Conservation (phyloP, 176 grass and related monocot species). For the Tillandsia fasciculata region DNA sequence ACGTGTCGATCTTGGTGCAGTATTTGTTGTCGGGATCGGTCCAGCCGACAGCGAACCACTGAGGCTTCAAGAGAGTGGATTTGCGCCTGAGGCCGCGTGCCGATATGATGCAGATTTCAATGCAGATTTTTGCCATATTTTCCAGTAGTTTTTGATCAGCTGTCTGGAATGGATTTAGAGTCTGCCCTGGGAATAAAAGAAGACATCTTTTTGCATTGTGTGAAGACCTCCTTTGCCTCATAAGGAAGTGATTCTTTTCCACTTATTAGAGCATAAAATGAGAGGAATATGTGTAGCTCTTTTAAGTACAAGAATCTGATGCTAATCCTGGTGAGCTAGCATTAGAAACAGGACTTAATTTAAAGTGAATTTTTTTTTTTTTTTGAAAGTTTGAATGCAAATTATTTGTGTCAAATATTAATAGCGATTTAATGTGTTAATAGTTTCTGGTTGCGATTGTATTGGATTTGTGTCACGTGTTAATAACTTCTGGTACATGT, state of each 20-base stretch:
- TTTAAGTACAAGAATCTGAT: background rate
- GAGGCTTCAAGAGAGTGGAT: conserved; percentile 42
- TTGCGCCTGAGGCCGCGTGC: conserved; percentile 39
- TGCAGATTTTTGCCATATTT: conserved; percentile 35
- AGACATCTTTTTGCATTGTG: background rate
- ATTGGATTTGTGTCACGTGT: no score
- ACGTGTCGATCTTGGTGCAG: conserved; percentile 73
- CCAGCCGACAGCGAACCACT: conserved; percentile 65
- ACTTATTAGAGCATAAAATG: background rate
- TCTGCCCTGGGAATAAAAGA: conserved; percentile 5
- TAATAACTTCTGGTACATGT: no score
- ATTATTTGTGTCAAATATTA: no score
- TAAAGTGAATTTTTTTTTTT: no score
- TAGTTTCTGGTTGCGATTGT: no score
- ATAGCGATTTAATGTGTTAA: no score
- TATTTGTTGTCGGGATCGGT: conserved; percentile 60
- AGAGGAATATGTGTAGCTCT: background rate
- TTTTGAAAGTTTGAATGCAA: no score
- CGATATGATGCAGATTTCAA: conserved; percentile 71
- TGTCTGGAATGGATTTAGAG: background rate
- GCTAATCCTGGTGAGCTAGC: background rate
- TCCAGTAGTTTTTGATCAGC: background rate
- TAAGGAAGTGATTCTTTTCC: no score
- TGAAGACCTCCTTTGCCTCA: background rate
- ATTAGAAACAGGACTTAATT: background rate